Evolutionary conservation across 2,329 filamentous ascomycete species (phyloP).

Genomic region (Paecilomyces fulvus): DNA sequence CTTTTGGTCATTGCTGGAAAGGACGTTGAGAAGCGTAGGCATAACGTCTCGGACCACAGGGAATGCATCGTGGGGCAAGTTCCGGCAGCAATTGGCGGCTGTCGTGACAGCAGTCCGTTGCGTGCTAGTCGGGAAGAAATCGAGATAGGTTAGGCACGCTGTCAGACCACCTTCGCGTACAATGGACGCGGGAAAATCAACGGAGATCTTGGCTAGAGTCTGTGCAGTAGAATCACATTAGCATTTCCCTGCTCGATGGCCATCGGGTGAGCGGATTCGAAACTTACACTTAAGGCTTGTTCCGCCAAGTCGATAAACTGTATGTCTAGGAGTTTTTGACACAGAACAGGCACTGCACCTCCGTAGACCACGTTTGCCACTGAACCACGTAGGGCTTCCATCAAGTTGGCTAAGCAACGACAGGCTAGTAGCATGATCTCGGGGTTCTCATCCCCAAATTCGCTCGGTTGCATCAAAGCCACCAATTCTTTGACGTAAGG

Average conservation of each 20-base stretch:
- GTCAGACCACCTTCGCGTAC: slow-evolving; percentile 91
- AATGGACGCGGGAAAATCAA: slow-evolving; percentile 90
- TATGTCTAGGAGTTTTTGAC: slow-evolving; percentile 90
- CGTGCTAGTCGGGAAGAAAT: slow-evolving; percentile 96
- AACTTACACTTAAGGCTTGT: slow-evolving; percentile 72
- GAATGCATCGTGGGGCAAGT: slow-evolving; percentile 91
- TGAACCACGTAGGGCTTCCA: slow-evolving; percentile 90
- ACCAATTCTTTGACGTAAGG: slow-evolving; percentile 94
- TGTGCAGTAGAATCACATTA: slow-evolving; percentile 15
- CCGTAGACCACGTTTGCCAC: slow-evolving; percentile 95
- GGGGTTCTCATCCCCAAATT: slow-evolving; percentile 80
- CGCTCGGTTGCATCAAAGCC: slow-evolving; percentile 79
- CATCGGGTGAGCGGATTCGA: not conserved
- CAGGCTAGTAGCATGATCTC: slow-evolving; percentile 97
- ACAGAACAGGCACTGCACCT: slow-evolving; percentile 88
- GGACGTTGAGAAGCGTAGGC: slow-evolving; percentile 84
- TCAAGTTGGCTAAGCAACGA: slow-evolving; percentile 89
- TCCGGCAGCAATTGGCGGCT: slow-evolving; percentile 95
- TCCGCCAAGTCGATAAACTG: slow-evolving; percentile 96
- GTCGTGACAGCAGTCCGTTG: slow-evolving; percentile 95
- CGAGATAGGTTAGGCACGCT: slow-evolving; percentile 90
- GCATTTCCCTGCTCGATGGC: not conserved
- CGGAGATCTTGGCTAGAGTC: slow-evolving; percentile 94
- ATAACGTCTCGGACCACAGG: slow-evolving; percentile 88
- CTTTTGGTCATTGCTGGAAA: slow-evolving; percentile 86